phyloP scores from a whole-genome alignment of 164 flowering plant species.

The Vitis rupestris region DNA sequence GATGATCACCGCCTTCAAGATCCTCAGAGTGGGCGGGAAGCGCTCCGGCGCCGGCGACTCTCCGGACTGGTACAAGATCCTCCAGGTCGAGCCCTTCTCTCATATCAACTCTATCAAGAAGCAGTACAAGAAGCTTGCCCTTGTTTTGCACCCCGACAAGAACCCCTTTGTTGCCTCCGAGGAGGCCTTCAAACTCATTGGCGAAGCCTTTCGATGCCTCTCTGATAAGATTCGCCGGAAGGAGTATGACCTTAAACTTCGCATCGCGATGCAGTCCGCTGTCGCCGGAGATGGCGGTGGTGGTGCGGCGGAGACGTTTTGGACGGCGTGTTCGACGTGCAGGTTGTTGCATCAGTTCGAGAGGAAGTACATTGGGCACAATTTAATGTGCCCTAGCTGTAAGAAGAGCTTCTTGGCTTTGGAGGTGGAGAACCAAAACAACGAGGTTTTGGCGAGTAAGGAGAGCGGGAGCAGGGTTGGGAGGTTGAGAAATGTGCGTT shows the following conservation, averaged over 20 bases:
- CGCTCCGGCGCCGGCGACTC: conserved; percentile 5
- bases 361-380: conserved; percentile 68
- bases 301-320: conserved; percentile 43
- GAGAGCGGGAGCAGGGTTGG: conserved; percentile 10
- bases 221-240: conserved; percentile 57
- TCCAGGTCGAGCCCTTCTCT: conserved; percentile 71
- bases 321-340: conserved; percentile 73
- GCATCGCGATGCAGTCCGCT: conserved; percentile 53
- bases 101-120: conserved; percentile 53
- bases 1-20: conserved; percentile 53
- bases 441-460: conserved; percentile 11
- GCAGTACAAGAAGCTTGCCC: conserved; percentile 74
- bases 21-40: conserved; percentile 42
- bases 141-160: conserved; percentile 77
- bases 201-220: conserved; percentile 60
- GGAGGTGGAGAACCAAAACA: conserved; percentile 33
- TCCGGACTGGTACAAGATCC: conserved; percentile 66
- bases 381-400: conserved; percentile 73
- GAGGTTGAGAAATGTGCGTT: conserved; percentile 22
- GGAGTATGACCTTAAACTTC: conserved; percentile 64
- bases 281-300: conserved; percentile 8
- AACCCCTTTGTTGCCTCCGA: conserved; percentile 52
- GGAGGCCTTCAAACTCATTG: conserved; percentile 78
- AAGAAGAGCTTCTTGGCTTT: conserved; percentile 66
- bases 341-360: conserved; percentile 69